Base-by-base conservation (phyloP, 352 stramenopile species). In the Globisporangium middletonii region DNA sequence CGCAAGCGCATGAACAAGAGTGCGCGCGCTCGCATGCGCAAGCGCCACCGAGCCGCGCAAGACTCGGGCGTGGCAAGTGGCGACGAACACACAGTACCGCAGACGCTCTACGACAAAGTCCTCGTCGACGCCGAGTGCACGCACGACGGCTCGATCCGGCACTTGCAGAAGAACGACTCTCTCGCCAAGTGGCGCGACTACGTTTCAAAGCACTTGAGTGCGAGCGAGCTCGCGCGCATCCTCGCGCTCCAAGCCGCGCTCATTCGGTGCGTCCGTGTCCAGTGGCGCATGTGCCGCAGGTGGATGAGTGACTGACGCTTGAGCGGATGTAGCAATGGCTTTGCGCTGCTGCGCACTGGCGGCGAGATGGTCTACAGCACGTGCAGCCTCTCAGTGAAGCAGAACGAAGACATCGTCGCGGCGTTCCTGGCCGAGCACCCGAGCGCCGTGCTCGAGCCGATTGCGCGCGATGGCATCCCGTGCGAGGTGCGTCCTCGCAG, bases 41-140 rank as follows among this genome's bases (percentile, higher is more conserved):
- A 89, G 62, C 66, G 41, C 15, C 41, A 46, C 15, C 9, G 13
- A 8, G 11, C 13, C 13, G 41, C 13, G 11, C 6, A 15, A 15
- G 41, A 9, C 7, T n/a, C 41, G 3, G 15, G n/a, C 41, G 41
- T 13, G 12, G 37, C 19, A 16, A 15, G 19, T 7, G 23, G 46
- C 19, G 46, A 18, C 46, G 23, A 28, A 4, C 27, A 18, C 43
- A 38, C 12, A 38, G 6, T 4, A 38, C 62, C 37, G 53, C 74
- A 23, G n/a, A 28, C 60, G 42, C 60, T 86, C 42, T 98, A 97
- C 71, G 92, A 98, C 67, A 88, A 92, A 57, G 92, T 98, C 12
- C 75, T 98, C 33, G 92, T 98, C 4, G 95, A 98, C 77, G 95
- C 93, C 30, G 93, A 98, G 70, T 98, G 95, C 65, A 97, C 88